phyloP scores from a whole-genome alignment of 1,139 yeast genomes.

The Kodamaea suecica region DNA sequence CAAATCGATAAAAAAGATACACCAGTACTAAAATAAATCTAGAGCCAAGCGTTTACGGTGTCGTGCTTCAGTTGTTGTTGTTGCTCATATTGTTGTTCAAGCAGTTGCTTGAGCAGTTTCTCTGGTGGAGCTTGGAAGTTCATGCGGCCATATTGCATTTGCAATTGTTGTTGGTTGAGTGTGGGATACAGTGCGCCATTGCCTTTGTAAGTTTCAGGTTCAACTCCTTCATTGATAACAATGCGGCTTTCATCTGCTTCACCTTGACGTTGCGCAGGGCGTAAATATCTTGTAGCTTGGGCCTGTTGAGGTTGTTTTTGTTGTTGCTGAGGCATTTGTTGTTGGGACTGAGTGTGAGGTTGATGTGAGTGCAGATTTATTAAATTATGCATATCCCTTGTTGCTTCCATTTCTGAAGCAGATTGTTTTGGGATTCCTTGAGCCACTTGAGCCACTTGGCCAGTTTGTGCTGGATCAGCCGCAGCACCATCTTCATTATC shows the following conservation, averaged over 20 bases:
- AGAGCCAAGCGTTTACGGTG: slow-evolving; percentile 10
- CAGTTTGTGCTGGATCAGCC: slow-evolving; percentile 11
- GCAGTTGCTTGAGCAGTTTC: slow-evolving; percentile 2
- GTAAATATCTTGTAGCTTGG: slow-evolving; percentile 1
- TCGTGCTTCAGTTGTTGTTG: slow-evolving; percentile 12
- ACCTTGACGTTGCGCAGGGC: slow-evolving; percentile 2
- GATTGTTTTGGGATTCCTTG: slow-evolving; percentile 2
- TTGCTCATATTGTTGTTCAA: slow-evolving; percentile 11
- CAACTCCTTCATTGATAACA: neutral
- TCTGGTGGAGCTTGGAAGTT: slow-evolving; percentile 5
- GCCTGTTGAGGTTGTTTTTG: slow-evolving; percentile 2
- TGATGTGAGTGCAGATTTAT: no score
- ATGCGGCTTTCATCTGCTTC: slow-evolving; percentile 1
- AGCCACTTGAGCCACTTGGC: slow-evolving; percentile 3
- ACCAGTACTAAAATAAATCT: neutral
- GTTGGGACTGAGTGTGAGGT: slow-evolving; percentile 1
- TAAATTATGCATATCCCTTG: no score
- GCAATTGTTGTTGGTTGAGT: slow-evolving; percentile 4
- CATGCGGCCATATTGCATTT: neutral
- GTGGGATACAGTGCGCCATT: neutral
- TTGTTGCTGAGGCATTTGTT: slow-evolving; percentile 6
- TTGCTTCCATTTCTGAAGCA: no score
- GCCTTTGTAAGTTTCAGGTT: neutral
- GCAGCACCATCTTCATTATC: slow-evolving; percentile 28
- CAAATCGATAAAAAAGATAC: neutral